Evolutionary conservation across 83 land plant genomes (phyloP).

Genomic region (Picea engelmannii): DNA sequence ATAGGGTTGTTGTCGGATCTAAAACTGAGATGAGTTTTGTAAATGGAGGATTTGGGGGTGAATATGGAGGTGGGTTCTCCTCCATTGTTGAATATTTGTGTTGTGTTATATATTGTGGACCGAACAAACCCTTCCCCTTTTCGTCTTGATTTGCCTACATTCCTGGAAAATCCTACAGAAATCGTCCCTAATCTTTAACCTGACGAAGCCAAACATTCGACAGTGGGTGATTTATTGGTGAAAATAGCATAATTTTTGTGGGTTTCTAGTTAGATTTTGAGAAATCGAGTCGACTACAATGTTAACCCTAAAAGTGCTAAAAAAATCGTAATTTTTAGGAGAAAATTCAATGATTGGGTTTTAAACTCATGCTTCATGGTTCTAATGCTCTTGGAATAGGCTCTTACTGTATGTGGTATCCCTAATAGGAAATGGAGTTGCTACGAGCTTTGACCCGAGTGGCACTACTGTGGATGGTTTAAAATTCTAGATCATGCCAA

Average conservation of each 20-base stretch:
- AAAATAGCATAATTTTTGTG: background rate
- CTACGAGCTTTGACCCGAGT: background rate
- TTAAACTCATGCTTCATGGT: background rate
- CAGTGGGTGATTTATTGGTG: background rate
- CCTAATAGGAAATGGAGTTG: background rate
- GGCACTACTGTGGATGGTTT: background rate
- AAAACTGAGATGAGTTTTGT: no score
- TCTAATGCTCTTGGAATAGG: background rate
- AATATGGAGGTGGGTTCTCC: no score
- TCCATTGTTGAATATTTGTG: no score
- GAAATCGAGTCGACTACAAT: background rate
- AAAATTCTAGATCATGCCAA: background rate
- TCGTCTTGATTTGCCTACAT: conserved; percentile 1
- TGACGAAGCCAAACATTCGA: background rate
- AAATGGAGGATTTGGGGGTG: no score
- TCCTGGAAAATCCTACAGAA: background rate
- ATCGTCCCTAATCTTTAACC: background rate
- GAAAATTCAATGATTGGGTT: background rate
- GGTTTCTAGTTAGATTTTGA: background rate
- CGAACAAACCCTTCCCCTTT: background rate
- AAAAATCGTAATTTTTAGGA: background rate
- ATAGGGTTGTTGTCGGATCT: no score
- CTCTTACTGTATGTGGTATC: background rate
- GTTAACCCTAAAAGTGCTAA: background rate
- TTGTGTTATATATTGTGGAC: background rate